Evolutionary conservation across 306 rosid species (phyloP).

Genomic region (Pterocarpus macrocarpus): DNA sequence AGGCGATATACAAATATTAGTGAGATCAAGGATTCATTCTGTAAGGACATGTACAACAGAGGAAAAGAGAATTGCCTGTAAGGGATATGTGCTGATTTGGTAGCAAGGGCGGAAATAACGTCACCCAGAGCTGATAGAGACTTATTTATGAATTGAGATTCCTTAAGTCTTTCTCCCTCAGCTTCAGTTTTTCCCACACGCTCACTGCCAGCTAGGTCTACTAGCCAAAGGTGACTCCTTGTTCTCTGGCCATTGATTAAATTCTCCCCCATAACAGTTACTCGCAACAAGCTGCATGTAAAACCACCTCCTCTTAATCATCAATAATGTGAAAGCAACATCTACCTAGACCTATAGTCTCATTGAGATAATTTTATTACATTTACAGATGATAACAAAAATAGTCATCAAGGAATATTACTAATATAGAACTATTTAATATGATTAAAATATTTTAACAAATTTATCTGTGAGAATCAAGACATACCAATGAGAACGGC

Average conservation of each 20-base stretch:
- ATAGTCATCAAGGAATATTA: not conserved
- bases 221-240: constrained; percentile 96
- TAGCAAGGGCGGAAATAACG: constrained; percentile 93
- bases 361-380: constrained; percentile 5
- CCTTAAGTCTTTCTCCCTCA: constrained; percentile 97
- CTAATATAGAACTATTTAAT: not conserved
- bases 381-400: not conserved
- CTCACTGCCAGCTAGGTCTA: constrained; percentile 99
- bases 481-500: constrained; percentile 95
- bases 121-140: constrained; percentile 98
- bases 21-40: constrained; percentile 28
- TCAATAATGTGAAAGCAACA: constrained; percentile 8
- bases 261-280: constrained; percentile 81
- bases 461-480: constrained; percentile 17
- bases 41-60: not conserved
- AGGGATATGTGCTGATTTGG: constrained; percentile 90
- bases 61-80: constrained; percentile 68
- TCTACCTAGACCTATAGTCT: not conserved
- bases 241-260: constrained; percentile 81
- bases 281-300: constrained; percentile 80
- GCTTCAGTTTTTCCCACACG: constrained; percentile 97
- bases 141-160: constrained; percentile 95
- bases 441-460: constrained; percentile 6
- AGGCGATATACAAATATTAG: constrained; percentile 37
- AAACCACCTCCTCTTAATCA: constrained; percentile 46